Base-by-base conservation (phyloP, 1,139 yeast species). In the Debaryomyces nepalensis region DNA sequence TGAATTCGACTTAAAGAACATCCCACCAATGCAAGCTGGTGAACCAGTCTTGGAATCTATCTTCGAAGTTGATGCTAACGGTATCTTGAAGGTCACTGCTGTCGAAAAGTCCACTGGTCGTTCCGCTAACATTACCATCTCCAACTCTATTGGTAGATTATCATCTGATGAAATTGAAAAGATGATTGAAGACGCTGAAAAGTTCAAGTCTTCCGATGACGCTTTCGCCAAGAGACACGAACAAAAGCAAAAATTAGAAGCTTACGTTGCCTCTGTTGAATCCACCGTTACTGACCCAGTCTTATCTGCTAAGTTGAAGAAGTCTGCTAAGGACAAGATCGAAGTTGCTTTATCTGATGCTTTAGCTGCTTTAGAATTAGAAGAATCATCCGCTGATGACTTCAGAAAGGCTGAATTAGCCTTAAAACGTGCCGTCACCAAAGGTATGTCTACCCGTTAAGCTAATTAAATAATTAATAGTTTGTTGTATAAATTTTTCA, bases 141-240 rank as follows among this genome's bases (percentile, higher is more conserved):
- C 98, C 59, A 93, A 93, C 95, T 95, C 98, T 59, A 95, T 91
- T 65, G 99, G 99, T 80, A 89, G 97, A 87, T 88, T 93, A 73
- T 89, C 98, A 51, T 81, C 95, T 64, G 91, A 88, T 61, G 98
- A 93, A 77, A 93, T 93, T 66, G 98, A 93, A 81, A 87, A 90
- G 90, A 91, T 93, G 96, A 91, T 93, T 73, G 79, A 77, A 75
- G 97, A 93, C 71, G 99, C 99, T 70, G 98, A 93, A 81, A 88
- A 88, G 77, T 93, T 90, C 96, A 93, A 93, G 87, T 81, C 93
- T 67, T 87, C 96, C 63, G 99, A 93, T 76, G 97, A 93, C 73
- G 98, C 96, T 70, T 93, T 91, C 87, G 95, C 98, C 77, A 91
- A 91, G 91, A 87, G 89, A 75, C 97, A 91, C 81, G 98, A 93